Evolutionary conservation across 495 filamentous ascomycete species (phyloP), one percentile per base, ranked within the genome.

Genomic region (Elasticomyces elasticus): DNA sequence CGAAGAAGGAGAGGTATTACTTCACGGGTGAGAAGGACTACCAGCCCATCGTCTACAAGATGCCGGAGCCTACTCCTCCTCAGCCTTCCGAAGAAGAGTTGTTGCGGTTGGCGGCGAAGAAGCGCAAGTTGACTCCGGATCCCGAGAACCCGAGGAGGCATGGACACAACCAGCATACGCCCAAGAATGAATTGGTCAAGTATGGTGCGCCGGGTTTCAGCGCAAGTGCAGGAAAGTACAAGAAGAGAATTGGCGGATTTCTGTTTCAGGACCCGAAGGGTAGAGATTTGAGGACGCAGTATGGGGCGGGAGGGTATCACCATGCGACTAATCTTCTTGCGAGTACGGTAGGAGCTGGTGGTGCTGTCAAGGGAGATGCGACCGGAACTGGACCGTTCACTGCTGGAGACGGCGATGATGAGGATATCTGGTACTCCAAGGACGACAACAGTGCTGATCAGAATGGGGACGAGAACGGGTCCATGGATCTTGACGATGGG

Each of bases 171-270:
- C 57, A 60, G 24, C 49, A 44, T 42, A 60, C 57, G 7, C 57
- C 57, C 2, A 42, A 50, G 20, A 45, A 59, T 7, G 15, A 50
- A 30, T n/a, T 59, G 44, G 56, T 59, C 19, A 59, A 45, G 38
- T 46, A 50, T 20, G 56, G 56, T 24, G 56, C 51, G 11, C 52
- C 52, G n/a, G n/a, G 13, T 55, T 45, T n/a, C 19, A 48, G 44
- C 22, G 15, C 6, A 44, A 42, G 26, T 35, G 50, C 5, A 42
- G 35, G 22, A 11, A 25, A 38, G 22, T 42, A 44, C 24, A n/a
- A 12, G n/a, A 15, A 19, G 26, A 11, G 50, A 76, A 51, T 80
- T 72, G 58, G 78, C 71, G 60, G 77, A 77, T 64, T 78, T 71
- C 40, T 60, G 51, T 17, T 12, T 17, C 45, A 45, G 19, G 46